Evolutionary conservation across 2,329 filamentous ascomycete species (phyloP), one percentile per base, ranked within the genome.

Genomic region (Aspergillus sp.): DNA sequence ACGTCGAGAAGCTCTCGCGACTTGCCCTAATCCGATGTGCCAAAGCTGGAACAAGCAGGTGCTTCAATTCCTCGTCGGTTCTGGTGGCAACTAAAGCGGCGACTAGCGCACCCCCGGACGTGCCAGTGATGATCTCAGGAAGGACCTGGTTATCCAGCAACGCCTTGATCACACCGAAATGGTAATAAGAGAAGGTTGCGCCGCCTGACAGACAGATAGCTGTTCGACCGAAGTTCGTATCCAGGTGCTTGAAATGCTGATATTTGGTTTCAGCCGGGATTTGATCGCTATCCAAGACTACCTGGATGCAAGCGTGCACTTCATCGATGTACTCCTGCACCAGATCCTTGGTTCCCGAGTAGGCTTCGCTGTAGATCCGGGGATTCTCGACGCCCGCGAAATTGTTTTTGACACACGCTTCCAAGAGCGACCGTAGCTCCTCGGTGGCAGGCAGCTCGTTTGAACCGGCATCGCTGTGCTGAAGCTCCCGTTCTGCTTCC

Each of bases 331-430:
- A 96, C 34, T 80, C 78, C 60, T 96, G 91, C 17, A 94, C 84
- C 43, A 95, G 62, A 40, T 91, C 77, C 60, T 98, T 98, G n/a
- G 91, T 96, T 19, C 91, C 91, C 48, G 86, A 94, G 55, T 98
- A 98, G 3, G 89, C 93, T 63, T 96, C 88, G 49, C 85, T 93
- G 57, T 98, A 98, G n/a, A 98, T 64, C 34, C 86, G 75, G 7
- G 89, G 78, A 49, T 94, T 96, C 59, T 98, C 91, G 10, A 94
- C 80, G 0, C 91, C 91, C 12, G 85, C 86, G 60, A 96, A 98
- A 54, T 98, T 96, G 61, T 88, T 93, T 71, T 95, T 98, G 48
- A 95, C 82, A 55, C 88, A 96, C 10, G 84, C 85, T 63, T 94
- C 86, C 13, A 93, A 67, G 37, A 96, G 62, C 1, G 72, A 72